Percentiles rank a stretch among this genome's conserved stretches.
Conservation (phyloP, 345 rosid genomes). For the Gossypium ekmanianum region DNA sequence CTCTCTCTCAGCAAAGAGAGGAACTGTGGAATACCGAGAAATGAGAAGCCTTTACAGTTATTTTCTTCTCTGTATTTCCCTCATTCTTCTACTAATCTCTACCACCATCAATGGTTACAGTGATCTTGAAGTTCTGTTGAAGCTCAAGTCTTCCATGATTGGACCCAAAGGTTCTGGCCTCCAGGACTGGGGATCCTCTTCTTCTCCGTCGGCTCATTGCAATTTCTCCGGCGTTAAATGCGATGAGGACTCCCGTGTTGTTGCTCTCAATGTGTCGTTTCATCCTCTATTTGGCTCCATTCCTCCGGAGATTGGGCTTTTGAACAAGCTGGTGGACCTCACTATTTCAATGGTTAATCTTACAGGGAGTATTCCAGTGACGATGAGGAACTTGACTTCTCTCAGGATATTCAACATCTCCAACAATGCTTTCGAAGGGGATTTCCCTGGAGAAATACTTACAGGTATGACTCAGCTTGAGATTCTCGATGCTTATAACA, state of each 20-base stretch:
- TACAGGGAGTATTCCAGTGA: conserved; percentile 52
- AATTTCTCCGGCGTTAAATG: conserved; percentile 80
- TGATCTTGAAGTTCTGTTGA: conserved; percentile 58
- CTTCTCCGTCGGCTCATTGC: conserved; percentile 57
- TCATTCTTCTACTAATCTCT: conserved; percentile 22
- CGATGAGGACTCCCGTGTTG: conserved; percentile 44
- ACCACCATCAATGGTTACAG: conserved; percentile 29
- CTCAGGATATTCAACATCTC: conserved; percentile 64
- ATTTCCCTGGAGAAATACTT: conserved; percentile 57
- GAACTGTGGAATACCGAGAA: neutral
- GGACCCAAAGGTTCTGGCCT: conserved; percentile 57
- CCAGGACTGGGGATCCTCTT: conserved; percentile 53
- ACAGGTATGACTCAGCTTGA: conserved; percentile 51
- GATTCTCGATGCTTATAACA: conserved; percentile 62
- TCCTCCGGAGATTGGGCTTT: conserved; percentile 66
- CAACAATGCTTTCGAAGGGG: conserved; percentile 43
- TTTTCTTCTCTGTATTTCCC: conserved; percentile 18
- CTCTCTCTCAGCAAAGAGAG: neutral
- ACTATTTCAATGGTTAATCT: conserved; percentile 49
- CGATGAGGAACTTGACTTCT: conserved; percentile 51
- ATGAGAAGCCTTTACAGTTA: conserved; percentile 25
- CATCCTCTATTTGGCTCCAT: conserved; percentile 47
- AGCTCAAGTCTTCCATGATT: conserved; percentile 57
- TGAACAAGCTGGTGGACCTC: conserved; percentile 56
- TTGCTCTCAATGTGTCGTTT: conserved; percentile 55